Conservation (phyloP, 768 basidiomycete species). For the Hydnum rufescens region DNA sequence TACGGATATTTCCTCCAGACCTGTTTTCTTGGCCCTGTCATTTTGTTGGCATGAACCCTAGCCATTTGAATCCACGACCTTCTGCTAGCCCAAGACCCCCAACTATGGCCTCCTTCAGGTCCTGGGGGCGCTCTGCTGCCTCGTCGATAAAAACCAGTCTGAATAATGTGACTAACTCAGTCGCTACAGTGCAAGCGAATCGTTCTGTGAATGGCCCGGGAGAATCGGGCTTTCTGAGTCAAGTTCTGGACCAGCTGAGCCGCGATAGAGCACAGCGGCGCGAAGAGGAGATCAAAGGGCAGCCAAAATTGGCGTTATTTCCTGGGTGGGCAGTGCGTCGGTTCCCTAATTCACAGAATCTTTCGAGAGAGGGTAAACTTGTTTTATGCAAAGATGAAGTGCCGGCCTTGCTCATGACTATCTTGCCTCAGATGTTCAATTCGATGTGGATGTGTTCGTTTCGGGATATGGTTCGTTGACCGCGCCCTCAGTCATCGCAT, state of each 20-base stretch:
- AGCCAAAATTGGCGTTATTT: constrained; percentile 40
- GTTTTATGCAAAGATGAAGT: constrained; percentile 15
- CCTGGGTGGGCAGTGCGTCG: constrained; percentile 63
- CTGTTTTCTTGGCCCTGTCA: no score
- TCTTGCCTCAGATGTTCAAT: constrained; percentile 20
- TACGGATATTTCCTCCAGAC: no score
- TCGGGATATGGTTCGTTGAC: constrained; percentile 47
- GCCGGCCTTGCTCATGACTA: background rate
- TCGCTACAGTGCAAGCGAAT: background rate
- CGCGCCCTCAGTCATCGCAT: background rate
- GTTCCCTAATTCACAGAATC: no score
- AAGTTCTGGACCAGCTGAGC: background rate
- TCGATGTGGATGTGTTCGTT: constrained; percentile 51
- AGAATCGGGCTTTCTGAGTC: background rate
- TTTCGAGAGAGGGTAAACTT: no score
- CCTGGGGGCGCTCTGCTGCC: background rate
- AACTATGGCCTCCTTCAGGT: background rate
- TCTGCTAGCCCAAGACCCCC: background rate
- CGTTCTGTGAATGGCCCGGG: background rate
- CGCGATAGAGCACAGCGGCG: background rate
- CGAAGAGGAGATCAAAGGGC: constrained; percentile 12
- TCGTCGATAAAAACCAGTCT: background rate
- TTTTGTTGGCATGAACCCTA: no score
- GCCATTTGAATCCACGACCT: background rate
- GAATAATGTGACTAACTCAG: background rate